phyloP scores from a whole-genome alignment of 495 filamentous ascomycete species.

The Podospora pseudoanserina region DNA sequence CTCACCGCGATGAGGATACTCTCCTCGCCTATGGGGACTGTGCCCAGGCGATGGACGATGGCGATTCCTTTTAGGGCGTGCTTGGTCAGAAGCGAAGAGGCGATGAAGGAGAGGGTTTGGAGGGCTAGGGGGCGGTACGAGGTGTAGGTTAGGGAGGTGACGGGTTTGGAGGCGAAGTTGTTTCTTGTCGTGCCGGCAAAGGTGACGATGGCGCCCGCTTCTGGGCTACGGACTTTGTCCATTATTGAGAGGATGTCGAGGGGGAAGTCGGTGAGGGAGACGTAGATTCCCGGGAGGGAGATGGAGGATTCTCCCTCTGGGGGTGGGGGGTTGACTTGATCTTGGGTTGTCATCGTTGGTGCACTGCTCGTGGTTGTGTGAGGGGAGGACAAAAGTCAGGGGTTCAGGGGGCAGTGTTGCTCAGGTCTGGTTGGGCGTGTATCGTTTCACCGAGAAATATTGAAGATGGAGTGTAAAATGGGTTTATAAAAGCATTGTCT shows the following conservation, averaged over 20 bases:
- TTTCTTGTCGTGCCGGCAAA: conserved; percentile 89
- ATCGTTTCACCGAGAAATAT: not conserved
- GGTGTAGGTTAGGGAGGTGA: conserved; percentile 75
- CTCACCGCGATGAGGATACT: conserved; percentile 89
- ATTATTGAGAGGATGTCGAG: conserved; percentile 61
- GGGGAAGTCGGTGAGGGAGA: conserved; percentile 59
- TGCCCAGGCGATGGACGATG: conserved; percentile 82
- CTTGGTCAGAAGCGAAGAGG: conserved; percentile 50
- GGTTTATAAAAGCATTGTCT: not conserved
- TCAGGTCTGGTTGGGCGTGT: not conserved
- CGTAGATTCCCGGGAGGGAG: conserved; percentile 45
- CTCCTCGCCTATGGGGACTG: conserved; percentile 83
- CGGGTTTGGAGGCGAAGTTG: conserved; percentile 69
- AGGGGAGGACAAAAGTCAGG: not conserved
- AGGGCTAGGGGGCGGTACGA: conserved; percentile 77
- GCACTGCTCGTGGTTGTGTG: not conserved
- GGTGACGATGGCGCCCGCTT: conserved; percentile 83
- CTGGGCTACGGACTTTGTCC: conserved; percentile 65
- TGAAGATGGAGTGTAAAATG: not conserved
- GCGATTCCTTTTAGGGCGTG: conserved; percentile 66
- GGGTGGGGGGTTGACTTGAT: conserved; percentile 24
- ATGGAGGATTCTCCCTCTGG: conserved; percentile 19
- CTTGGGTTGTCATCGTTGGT: not conserved
- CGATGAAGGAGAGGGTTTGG: conserved; percentile 69
- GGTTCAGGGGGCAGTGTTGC: not conserved